phyloP scores from a whole-genome alignment of 2,329 filamentous ascomycete species.

The Claviceps sp. region DNA sequence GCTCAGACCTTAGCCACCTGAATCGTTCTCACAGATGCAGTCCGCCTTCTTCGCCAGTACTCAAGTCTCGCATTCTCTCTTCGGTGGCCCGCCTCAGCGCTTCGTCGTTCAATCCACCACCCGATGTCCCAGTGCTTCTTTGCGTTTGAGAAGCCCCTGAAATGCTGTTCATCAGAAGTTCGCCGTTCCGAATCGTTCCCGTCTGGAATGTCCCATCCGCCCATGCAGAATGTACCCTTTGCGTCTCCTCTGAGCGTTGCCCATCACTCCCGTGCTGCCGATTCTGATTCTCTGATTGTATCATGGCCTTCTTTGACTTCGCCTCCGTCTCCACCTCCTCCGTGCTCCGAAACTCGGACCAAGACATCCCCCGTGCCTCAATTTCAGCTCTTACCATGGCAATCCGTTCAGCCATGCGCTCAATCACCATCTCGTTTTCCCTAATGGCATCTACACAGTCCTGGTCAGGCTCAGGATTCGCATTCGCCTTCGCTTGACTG shows the following conservation, averaged over 20 bases:
- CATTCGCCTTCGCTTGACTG: slow-evolving; percentile 7
- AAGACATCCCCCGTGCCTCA: slow-evolving; percentile 40
- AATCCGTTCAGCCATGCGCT: slow-evolving; percentile 53
- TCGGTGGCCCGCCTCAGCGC: slow-evolving; percentile 43
- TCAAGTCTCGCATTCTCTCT: slow-evolving; percentile 36
- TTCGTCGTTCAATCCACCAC: slow-evolving; percentile 43
- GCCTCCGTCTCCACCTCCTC: slow-evolving; percentile 27
- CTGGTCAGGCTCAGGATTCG: slow-evolving; percentile 35
- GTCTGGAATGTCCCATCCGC: slow-evolving; percentile 50
- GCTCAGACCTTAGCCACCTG: not conserved
- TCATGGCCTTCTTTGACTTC: slow-evolving; percentile 3
- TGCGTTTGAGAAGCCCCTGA: slow-evolving; percentile 10
- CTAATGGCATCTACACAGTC: slow-evolving; percentile 62
- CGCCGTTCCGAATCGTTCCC: slow-evolving; percentile 39
- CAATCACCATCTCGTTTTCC: slow-evolving; percentile 59
- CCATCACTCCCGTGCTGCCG: not conserved
- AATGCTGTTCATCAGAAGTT: slow-evolving; percentile 30
- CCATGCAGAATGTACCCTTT: slow-evolving; percentile 35
- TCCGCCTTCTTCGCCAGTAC: slow-evolving; percentile 35
- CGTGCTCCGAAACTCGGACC: slow-evolving; percentile 41
- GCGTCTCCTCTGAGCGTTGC: slow-evolving; percentile 1
- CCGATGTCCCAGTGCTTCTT: slow-evolving; percentile 8
- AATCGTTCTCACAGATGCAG: slow-evolving; percentile 39
- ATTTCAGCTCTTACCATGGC: slow-evolving; percentile 52
- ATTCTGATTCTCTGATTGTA: slow-evolving; percentile 7